A percentile compares a stretch with the other conserved stretches of the same genome.
Conservation (phyloP, 345 rosid species). For the Eucalyptus grandis region DNA sequence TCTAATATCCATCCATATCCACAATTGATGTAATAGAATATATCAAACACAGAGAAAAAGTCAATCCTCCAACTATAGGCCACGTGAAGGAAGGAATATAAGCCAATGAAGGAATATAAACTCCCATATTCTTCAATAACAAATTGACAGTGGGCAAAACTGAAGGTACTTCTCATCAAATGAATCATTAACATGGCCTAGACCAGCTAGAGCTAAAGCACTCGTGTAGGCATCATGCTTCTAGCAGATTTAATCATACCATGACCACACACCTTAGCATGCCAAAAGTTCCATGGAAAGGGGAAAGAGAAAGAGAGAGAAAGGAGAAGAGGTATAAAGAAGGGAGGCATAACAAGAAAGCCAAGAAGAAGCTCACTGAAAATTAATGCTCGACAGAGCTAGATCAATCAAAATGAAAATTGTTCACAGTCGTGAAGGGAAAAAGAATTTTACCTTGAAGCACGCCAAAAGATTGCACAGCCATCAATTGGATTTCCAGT, state of each 20-base stretch:
- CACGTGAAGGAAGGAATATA: too few relatives aligned
- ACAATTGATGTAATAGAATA: neutral
- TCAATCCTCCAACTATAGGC: neutral
- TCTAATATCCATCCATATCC: neutral
- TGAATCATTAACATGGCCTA: neutral
- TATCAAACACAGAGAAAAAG: neutral
- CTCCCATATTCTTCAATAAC: neutral
- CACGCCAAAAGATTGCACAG: conserved; percentile 93
- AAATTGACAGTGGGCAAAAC: neutral
- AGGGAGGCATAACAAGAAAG: neutral
- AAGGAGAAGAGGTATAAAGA: neutral
- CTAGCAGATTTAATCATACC: neutral
- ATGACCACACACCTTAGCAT: neutral
- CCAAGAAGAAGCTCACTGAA: neutral
- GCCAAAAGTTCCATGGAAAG: neutral
- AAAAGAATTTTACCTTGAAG: conserved; percentile 37
- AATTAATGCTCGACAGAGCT: neutral
- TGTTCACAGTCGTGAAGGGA: neutral
- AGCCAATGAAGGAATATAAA: neutral
- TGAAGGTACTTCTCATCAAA: neutral
- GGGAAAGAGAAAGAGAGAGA: neutral
- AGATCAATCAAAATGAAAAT: neutral
- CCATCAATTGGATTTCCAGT: conserved; percentile 90
- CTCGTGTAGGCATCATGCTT: neutral
- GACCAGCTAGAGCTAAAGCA: neutral